These are phyloP conservation scores for Pharus latifolius DNA, from an alignment of 176 grass and related monocot genomes.

Conservation along the genomic window DNA sequence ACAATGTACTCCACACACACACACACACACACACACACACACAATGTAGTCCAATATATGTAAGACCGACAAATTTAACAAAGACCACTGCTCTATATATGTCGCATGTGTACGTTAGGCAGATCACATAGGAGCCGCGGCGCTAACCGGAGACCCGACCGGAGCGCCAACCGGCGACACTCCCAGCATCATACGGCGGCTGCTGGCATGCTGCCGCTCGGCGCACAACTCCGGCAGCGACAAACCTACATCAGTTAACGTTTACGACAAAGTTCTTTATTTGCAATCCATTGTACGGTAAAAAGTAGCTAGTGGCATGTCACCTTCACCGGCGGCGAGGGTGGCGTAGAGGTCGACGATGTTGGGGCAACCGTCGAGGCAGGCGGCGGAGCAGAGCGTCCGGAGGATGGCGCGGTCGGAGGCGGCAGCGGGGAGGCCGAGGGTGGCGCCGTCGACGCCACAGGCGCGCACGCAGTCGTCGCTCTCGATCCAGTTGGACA, in stretches of 20 bases:
- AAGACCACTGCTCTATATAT: no score
- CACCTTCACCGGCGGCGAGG: conserved; percentile 46
- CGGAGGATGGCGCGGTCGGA: conserved; percentile 15
- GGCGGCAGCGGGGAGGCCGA: conserved; percentile 33
- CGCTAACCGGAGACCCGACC: neutral
- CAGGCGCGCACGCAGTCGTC: conserved; percentile 38
- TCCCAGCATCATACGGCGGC: conserved; percentile 17
- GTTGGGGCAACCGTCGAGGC: conserved; percentile 38
- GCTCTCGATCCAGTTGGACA: conserved; percentile 42
- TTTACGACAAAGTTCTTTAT: neutral
- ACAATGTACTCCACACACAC: no score
- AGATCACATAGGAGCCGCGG: neutral
- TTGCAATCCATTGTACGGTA: neutral
- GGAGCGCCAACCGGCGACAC: neutral
- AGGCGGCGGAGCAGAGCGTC: conserved; percentile 47
- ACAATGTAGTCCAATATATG: no score
- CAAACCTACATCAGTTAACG: neutral
- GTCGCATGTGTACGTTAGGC: no score
- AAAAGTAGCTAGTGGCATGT: no score
- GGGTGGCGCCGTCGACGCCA: conserved; percentile 27
- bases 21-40: no score
- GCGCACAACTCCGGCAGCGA: conserved; percentile 11
- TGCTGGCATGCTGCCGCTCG: neutral
- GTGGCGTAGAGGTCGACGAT: conserved; percentile 54
- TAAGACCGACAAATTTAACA: no score